phyloP scores from a whole-genome alignment of 2,329 filamentous ascomycete species.

The Pseudogymnoascus sp. region DNA sequence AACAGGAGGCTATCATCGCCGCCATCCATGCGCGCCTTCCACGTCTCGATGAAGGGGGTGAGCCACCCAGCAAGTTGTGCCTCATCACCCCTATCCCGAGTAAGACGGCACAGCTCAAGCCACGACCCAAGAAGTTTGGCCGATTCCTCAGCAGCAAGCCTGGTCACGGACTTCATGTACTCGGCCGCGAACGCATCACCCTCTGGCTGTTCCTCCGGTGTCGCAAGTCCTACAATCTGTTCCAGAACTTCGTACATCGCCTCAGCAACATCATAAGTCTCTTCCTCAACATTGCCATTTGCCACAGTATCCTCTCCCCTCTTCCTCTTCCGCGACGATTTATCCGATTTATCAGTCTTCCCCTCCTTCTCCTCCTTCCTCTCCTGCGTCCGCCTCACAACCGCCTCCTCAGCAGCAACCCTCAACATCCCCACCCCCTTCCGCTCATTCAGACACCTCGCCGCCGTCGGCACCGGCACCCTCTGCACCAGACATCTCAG shows the following conservation, averaged over 20 bases:
- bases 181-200: conserved; percentile 22
- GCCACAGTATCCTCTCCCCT: conserved; percentile 21
- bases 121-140: conserved; percentile 26
- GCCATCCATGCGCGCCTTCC: conserved; percentile 20
- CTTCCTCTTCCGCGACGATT: conserved; percentile 26
- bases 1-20: conserved; percentile 22
- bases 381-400: conserved; percentile 23
- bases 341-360: conserved; percentile 30
- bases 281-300: background rate
- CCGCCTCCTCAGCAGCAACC: conserved; percentile 52
- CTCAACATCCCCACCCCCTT: conserved; percentile 60
- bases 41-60: conserved; percentile 25
- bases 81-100: conserved; percentile 9
- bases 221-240: conserved; percentile 18
- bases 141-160: conserved; percentile 23
- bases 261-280: conserved; percentile 15
- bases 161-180: conserved; percentile 26
- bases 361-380: conserved; percentile 18
- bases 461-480: conserved; percentile 62
- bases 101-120: conserved; percentile 22
- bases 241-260: conserved; percentile 20
- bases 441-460: conserved; percentile 62
- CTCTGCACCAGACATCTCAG: conserved; percentile 51
- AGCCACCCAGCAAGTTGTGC: conserved; percentile 17
- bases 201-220: conserved; percentile 9